These are phyloP conservation scores for Capsicum pubescens DNA, from an alignment of 257 asterid genomes.

Conservation along the genomic window DNA sequence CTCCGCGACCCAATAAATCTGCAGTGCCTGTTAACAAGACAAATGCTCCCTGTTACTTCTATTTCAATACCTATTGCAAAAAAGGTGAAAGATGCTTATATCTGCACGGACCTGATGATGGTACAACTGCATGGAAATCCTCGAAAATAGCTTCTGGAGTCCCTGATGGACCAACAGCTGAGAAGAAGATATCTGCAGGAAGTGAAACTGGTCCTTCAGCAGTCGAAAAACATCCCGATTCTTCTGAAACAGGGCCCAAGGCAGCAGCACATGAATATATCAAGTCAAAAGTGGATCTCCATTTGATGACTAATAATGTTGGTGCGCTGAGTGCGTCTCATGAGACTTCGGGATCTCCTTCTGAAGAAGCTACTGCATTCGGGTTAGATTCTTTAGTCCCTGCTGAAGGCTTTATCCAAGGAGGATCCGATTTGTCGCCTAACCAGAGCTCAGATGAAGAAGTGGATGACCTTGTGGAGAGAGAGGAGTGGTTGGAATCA, in stretches of 20 bases:
- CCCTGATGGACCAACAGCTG: conserved; percentile 29
- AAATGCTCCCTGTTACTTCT: conserved; percentile 43
- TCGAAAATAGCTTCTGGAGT: conserved; percentile 34
- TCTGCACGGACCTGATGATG: conserved; percentile 46
- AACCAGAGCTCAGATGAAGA: conserved; percentile 40
- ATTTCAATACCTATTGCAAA: conserved; percentile 46
- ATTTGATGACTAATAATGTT: conserved; percentile 1
- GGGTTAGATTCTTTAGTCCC: conserved; percentile 34
- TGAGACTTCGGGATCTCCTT: conserved; percentile 34
- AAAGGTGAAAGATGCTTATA: conserved; percentile 49
- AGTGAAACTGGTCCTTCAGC: conserved; percentile 36
- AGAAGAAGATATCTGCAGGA: conserved; percentile 38
- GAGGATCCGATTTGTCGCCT: conserved; percentile 31
- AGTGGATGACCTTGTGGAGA: conserved; percentile 32
- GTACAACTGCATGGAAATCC: conserved; percentile 27
- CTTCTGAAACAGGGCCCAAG: conserved; percentile 29
- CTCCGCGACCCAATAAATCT: conserved; percentile 33
- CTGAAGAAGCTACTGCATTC: conserved; percentile 40
- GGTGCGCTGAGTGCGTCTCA: conserved; percentile 30
- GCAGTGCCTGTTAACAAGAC: conserved; percentile 40
- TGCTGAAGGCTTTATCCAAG: conserved; percentile 31
- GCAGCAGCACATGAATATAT: conserved; percentile 24
- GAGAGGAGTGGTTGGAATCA: conserved; percentile 47
- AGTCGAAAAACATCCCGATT: conserved; percentile 24
- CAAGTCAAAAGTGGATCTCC: conserved; percentile 27